Conservation (phyloP, 2,329 filamentous ascomycete genomes). For the Pleoardoris graminearum region DNA sequence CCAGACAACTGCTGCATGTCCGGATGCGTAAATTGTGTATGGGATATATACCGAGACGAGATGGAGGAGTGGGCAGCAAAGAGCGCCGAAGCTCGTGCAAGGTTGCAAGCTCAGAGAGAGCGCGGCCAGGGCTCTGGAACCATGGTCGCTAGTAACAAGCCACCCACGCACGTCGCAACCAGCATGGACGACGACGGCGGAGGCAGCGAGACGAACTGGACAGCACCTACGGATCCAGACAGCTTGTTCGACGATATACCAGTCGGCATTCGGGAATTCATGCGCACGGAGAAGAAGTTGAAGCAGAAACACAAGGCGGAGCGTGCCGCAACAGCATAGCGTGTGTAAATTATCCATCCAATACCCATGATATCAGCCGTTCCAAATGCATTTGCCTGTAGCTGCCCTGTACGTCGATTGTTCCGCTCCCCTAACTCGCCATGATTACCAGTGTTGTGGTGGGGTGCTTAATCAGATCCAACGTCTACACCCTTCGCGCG, state of each 20-base stretch:
- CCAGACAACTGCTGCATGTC: conserved; percentile 99
- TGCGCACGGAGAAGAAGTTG: conserved; percentile 92
- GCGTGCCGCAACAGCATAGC: conserved; percentile 43
- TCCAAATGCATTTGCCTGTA: not conserved
- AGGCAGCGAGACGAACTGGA: conserved; percentile 72
- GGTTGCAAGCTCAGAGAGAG: conserved; percentile 46
- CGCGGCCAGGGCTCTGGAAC: conserved; percentile 37
- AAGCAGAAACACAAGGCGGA: conserved; percentile 72
- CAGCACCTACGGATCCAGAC: conserved; percentile 51
- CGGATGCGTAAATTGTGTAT: conserved; percentile 96
- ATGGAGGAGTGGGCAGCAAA: conserved; percentile 82
- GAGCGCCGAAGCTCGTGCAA: conserved; percentile 64
- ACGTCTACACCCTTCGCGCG: conserved; percentile 75
- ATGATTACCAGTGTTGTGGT: too few species aligned
- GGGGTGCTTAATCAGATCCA: conserved; percentile 57
- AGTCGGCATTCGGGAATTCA: conserved; percentile 93
- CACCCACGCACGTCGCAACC: conserved; percentile 54
- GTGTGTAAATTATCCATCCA: conserved; percentile 10
- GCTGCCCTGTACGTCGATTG: conserved; percentile 1
- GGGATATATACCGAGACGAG: conserved; percentile 89
- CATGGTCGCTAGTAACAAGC: conserved; percentile 43
- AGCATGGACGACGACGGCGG: conserved; percentile 83
- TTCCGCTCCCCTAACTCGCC: conserved; percentile 3
- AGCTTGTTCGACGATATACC: conserved; percentile 80
- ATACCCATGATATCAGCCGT: conserved; percentile 16